These are phyloP conservation scores for Neurospora intermedia DNA, from an alignment of 495 filamentous ascomycete genomes.

Conservation along the genomic window DNA sequence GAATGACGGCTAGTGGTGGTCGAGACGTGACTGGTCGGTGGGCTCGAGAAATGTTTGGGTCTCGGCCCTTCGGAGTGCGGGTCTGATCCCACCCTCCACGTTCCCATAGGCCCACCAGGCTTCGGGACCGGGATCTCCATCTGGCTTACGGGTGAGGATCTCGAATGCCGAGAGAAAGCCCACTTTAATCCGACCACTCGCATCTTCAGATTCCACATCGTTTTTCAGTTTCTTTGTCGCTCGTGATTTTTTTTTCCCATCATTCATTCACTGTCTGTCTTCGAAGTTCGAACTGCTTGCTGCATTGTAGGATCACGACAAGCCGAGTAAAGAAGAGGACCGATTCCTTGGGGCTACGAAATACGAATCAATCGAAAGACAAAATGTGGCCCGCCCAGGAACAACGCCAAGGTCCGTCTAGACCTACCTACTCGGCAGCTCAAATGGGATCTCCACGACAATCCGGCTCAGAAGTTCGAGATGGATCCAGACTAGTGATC, in stretches of 20 bases:
- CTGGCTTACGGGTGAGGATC: background rate
- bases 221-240: background rate
- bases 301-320: background rate
- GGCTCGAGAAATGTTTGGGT: background rate
- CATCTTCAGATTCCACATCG: background rate
- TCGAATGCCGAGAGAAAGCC: background rate
- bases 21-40: background rate
- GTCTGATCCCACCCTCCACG: background rate
- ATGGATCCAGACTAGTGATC: background rate
- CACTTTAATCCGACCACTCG: background rate
- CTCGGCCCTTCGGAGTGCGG: background rate
- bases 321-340: background rate
- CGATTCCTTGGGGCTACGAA: background rate
- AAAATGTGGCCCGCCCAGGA: background rate
- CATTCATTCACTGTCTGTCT: background rate
- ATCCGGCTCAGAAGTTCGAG: background rate
- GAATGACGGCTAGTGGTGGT: background rate
- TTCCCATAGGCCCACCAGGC: background rate
- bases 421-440: background rate
- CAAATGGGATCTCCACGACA: background rate
- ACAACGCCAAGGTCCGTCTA: too few species aligned
- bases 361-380: too few species aligned
- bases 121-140: background rate
- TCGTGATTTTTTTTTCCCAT: background rate
- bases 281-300: background rate